Conservation (phyloP, 2,329 filamentous ascomycete species). For the Aspergillus arachidicola region DNA sequence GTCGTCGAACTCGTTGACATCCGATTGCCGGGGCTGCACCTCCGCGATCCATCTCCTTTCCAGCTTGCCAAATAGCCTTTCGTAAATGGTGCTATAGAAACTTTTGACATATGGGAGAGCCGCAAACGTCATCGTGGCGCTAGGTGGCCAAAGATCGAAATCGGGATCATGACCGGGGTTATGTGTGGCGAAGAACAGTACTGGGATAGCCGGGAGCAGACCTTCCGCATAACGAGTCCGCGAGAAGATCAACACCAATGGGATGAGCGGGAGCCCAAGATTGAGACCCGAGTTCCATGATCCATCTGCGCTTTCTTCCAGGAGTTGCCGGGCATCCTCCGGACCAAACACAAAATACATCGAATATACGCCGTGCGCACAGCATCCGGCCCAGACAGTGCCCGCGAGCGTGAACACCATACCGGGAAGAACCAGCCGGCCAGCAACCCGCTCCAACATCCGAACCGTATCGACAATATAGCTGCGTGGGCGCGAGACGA, state of each 20-base stretch:
- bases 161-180: slow-evolving; percentile 50
- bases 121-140: slow-evolving; percentile 66
- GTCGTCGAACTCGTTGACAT: slow-evolving; percentile 37
- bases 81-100: slow-evolving; percentile 65
- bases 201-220: slow-evolving; percentile 63
- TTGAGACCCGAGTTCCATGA: slow-evolving; percentile 55
- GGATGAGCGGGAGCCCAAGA: slow-evolving; percentile 68
- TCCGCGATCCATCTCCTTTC: slow-evolving; percentile 65
- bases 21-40: slow-evolving; percentile 59
- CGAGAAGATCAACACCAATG: slow-evolving; percentile 67
- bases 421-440: slow-evolving; percentile 65
- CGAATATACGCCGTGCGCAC: slow-evolving; percentile 63
- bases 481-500: slow-evolving; percentile 74
- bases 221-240: slow-evolving; percentile 66
- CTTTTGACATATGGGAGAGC: slow-evolving; percentile 67
- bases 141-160: slow-evolving; percentile 66
- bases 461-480: slow-evolving; percentile 69
- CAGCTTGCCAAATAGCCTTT: slow-evolving; percentile 58
- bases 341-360: slow-evolving; percentile 68
- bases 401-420: slow-evolving; percentile 55
- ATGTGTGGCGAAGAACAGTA: slow-evolving; percentile 56
- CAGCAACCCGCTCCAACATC: slow-evolving; percentile 58
- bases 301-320: slow-evolving; percentile 44
- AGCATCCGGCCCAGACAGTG: slow-evolving; percentile 55
- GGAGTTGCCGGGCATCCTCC: slow-evolving; percentile 60